These are phyloP conservation scores for Chaetomiaceae sp. DNA, from an alignment of 2,329 filamentous ascomycete species.

Conservation along the genomic window DNA sequence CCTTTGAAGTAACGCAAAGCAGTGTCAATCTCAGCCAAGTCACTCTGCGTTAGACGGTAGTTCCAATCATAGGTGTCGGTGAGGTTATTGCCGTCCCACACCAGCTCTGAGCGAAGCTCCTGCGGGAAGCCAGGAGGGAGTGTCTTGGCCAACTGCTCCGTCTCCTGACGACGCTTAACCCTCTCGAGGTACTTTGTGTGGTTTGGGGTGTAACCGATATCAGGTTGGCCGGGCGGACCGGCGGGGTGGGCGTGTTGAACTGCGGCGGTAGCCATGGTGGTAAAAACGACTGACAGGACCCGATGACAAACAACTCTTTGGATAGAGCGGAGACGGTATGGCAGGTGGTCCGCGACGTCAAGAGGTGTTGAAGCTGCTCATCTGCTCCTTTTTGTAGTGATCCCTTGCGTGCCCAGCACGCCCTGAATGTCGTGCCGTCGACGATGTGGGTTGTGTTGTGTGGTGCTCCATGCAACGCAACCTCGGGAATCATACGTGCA, in stretches of 20 bases:
- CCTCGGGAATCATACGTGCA: too few relatives aligned
- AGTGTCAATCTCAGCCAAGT: slow-evolving; percentile 16
- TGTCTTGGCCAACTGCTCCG: slow-evolving; percentile 4
- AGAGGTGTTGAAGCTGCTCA: too few relatives aligned
- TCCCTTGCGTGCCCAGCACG: too few relatives aligned
- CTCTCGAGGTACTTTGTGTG: neutral
- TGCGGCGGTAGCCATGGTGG: neutral
- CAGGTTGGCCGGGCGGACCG: neutral
- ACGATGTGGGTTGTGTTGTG: too few relatives aligned
- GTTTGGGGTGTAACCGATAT: neutral
- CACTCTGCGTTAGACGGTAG: slow-evolving; percentile 14
- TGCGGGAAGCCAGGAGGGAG: slow-evolving; percentile 19
- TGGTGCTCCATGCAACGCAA: too few relatives aligned
- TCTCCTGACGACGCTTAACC: neutral
- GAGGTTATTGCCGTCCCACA: slow-evolving; percentile 17
- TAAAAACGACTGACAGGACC: neutral
- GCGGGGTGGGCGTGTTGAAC: neutral
- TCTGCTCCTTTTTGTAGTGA: too few relatives aligned
- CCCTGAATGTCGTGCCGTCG: too few relatives aligned
- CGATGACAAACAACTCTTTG: too few relatives aligned
- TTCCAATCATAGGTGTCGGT: slow-evolving; percentile 15
- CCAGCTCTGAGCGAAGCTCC: slow-evolving; percentile 14
- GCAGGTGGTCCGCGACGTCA: too few relatives aligned
- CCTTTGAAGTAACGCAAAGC: slow-evolving; percentile 18
- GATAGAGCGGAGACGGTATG: too few relatives aligned